These are phyloP conservation scores for Globisporangium canariense DNA, from an alignment of 352 stramenopile species.

Conservation along the genomic window DNA sequence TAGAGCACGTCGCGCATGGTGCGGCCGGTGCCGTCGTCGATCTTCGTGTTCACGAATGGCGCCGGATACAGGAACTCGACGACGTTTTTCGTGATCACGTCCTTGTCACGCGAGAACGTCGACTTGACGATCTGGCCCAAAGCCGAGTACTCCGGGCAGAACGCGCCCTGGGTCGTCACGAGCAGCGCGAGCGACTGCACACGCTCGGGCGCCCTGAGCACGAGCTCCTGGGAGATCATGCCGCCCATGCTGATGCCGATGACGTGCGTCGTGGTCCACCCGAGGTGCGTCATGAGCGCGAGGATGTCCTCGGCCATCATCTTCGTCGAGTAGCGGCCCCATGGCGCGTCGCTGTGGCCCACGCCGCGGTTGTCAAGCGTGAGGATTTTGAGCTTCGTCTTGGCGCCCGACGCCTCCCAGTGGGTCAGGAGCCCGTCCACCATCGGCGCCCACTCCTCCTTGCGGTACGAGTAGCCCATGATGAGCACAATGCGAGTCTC, in stretches of 20 bases:
- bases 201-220: conserved; percentile 24
- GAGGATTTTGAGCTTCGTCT: conserved; percentile 36
- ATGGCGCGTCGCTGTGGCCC: conserved; percentile 27
- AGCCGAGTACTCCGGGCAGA: neutral
- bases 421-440: conserved; percentile 31
- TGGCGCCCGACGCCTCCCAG: conserved; percentile 15
- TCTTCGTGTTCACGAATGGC: conserved; percentile 2
- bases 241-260: conserved; percentile 34
- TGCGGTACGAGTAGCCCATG: conserved; percentile 39
- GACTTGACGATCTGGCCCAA: neutral
- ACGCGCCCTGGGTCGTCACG: conserved; percentile 27
- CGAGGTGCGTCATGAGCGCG: conserved; percentile 25
- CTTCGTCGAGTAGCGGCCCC: conserved; percentile 28
- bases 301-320: conserved; percentile 30
- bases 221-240: conserved; percentile 52
- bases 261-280: conserved; percentile 4
- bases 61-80: conserved; percentile 2
- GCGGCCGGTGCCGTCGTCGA: neutral
- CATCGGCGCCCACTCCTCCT: conserved; percentile 38
- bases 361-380: conserved; percentile 65
- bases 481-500: conserved; percentile 31
- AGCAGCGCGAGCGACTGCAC: conserved; percentile 40
- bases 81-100: neutral
- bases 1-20: neutral
- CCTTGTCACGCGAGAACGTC: neutral